Evolutionary conservation across 139 green algal genomes (phyloP).

Genomic region (Closterium sp.): DNA sequence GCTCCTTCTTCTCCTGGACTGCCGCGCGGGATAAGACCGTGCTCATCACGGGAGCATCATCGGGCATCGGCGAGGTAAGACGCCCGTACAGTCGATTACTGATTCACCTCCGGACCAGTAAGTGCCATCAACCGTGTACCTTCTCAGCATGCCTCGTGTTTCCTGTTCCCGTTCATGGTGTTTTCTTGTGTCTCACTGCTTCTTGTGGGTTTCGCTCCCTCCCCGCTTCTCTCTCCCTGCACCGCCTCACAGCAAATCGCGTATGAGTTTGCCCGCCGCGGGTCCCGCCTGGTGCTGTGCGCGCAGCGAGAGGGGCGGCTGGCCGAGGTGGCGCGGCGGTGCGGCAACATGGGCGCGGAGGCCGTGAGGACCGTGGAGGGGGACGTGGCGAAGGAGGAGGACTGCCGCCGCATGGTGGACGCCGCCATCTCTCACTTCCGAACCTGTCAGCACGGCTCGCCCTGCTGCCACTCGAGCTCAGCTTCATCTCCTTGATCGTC

Average conservation of each 20-base stretch:
- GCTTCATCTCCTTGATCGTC: too few relatives aligned
- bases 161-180: too few relatives aligned
- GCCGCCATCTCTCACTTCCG: constrained; percentile 21
- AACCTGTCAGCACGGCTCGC: neutral
- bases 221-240: neutral
- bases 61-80: constrained; percentile 40
- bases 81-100: too few relatives aligned
- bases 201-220: too few relatives aligned
- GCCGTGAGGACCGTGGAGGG: constrained; percentile 2
- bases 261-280: constrained; percentile 36
- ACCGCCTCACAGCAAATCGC: constrained; percentile 28
- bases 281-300: constrained; percentile 23
- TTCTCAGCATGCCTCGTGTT: too few relatives aligned
- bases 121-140: too few relatives aligned
- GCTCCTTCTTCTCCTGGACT: neutral
- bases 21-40: constrained; percentile 20
- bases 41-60: constrained; percentile 45
- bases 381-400: constrained; percentile 38
- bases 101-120: too few relatives aligned
- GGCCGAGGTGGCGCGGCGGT: constrained; percentile 15
- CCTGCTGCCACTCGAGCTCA: neutral
- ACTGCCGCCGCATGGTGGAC: constrained; percentile 38
- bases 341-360: neutral
- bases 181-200: too few relatives aligned
- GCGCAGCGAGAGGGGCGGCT: constrained; percentile 29